phyloP scores from a whole-genome alignment of 2,329 filamentous ascomycete genomes.

The Ceratocystiopsis minuta region DNA sequence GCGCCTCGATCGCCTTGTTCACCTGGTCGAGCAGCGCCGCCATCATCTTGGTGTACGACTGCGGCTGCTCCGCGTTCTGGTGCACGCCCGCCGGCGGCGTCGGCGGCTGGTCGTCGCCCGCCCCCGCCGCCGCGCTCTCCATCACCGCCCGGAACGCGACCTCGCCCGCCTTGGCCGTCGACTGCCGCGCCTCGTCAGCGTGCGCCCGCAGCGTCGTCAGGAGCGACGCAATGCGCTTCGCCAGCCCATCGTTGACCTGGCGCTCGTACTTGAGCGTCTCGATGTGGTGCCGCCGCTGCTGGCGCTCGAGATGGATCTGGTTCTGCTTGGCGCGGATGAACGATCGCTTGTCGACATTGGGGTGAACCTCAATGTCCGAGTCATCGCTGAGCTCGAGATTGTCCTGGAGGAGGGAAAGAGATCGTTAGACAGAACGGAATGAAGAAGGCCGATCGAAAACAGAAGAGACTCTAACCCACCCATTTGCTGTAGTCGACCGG shows the following conservation, averaged over 20 bases:
- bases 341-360: conserved; percentile 94
- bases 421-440: not conserved
- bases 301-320: conserved; percentile 85
- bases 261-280: conserved; percentile 83
- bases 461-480: conserved; percentile 23
- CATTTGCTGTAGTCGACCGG: conserved; percentile 45
- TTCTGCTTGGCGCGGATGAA: conserved; percentile 97
- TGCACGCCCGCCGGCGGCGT: conserved; percentile 65
- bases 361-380: conserved; percentile 94
- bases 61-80: conserved; percentile 51
- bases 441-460: not conserved
- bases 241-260: conserved; percentile 78
- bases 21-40: conserved; percentile 88
- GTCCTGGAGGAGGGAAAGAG: conserved; percentile 33
- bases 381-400: conserved; percentile 94
- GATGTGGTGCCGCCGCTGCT: conserved; percentile 74
- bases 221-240: conserved; percentile 65
- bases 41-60: conserved; percentile 94
- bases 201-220: conserved; percentile 58
- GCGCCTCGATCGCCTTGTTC: conserved; percentile 65
- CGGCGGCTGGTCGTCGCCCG: conserved; percentile 58
- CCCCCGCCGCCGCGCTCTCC: conserved; percentile 50
- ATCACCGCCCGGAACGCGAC: conserved; percentile 80
- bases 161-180: conserved; percentile 33
- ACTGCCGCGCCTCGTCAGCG: conserved; percentile 43